Evolutionary conservation across 2,329 filamentous ascomycete genomes (phyloP).

Genomic region (Fusarium neocosmosporiellum): DNA sequence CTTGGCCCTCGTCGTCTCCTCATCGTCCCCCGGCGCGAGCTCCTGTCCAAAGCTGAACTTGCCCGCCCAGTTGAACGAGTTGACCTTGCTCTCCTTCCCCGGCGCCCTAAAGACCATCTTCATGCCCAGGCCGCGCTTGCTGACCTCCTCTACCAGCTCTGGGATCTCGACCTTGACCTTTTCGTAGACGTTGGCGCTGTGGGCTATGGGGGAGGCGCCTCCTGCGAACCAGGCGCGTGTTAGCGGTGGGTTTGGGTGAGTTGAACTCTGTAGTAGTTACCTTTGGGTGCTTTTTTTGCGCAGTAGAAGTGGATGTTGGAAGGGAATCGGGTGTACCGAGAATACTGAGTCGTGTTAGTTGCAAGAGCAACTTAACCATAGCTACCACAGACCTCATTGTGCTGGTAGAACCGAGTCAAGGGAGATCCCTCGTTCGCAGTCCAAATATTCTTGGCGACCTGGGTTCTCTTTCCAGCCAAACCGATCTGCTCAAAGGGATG

Average conservation of each 20-base stretch:
- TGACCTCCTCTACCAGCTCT: slow-evolving; percentile 10
- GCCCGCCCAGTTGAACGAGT: slow-evolving; percentile 26
- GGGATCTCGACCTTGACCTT: slow-evolving; percentile 15
- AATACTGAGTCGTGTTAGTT: slow-evolving; percentile 2
- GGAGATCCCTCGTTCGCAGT: slow-evolving; percentile 26
- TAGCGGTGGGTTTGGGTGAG: neutral
- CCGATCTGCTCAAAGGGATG: slow-evolving; percentile 26
- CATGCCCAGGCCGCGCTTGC: slow-evolving; percentile 15
- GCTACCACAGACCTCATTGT: slow-evolving; percentile 16
- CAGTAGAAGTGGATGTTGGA: slow-evolving; percentile 30
- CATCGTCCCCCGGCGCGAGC: neutral
- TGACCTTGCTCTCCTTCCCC: slow-evolving; percentile 19
- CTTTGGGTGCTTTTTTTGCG: slow-evolving; percentile 24
- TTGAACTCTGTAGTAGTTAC: neutral
- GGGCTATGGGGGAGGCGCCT: slow-evolving; percentile 16
- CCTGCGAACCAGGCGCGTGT: neutral
- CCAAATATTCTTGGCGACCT: slow-evolving; percentile 15
- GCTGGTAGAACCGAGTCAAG: slow-evolving; percentile 23
- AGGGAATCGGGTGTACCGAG: slow-evolving; percentile 25
- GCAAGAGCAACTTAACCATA: neutral
- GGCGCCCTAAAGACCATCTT: slow-evolving; percentile 25
- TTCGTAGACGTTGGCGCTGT: slow-evolving; percentile 23
- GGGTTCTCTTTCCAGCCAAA: slow-evolving; percentile 19
- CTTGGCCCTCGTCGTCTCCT: slow-evolving; percentile 11
- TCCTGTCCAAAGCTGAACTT: slow-evolving; percentile 26